Conservation (phyloP, 2,329 filamentous ascomycete genomes). For the Ophiostoma himal-ulmi region DNA sequence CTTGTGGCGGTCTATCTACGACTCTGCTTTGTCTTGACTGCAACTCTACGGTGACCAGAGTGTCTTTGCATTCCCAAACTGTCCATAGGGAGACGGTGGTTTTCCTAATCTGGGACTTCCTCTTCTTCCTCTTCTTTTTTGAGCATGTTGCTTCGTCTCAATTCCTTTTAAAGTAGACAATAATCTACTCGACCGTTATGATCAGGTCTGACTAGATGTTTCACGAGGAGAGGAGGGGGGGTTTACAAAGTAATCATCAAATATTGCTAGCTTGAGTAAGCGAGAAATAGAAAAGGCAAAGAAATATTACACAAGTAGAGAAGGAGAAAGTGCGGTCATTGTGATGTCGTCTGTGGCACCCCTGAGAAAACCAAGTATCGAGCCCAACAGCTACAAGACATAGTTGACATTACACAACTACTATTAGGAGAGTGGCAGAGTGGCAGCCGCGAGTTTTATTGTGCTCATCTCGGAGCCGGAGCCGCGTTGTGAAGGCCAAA, state of each 20-base stretch:
- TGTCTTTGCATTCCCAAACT: background rate
- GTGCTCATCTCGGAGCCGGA: background rate
- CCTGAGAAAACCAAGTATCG: conserved; percentile 6
- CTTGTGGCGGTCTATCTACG: background rate
- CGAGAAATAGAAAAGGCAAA: background rate
- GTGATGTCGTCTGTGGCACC: conserved; percentile 11
- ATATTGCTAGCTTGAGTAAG: background rate
- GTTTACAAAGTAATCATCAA: background rate
- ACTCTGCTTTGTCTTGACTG: background rate
- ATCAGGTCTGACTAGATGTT: background rate
- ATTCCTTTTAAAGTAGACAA: too few species aligned
- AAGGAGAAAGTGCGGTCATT: background rate
- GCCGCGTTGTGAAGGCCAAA: background rate
- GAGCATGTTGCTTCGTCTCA: background rate
- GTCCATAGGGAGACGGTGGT: background rate
- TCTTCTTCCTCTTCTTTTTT: background rate
- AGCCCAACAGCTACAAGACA: background rate
- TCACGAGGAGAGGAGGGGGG: too few species aligned
- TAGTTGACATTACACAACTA: background rate
- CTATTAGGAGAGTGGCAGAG: too few species aligned
- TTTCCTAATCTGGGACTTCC: background rate
- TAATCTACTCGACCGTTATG: background rate
- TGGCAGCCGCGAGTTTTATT: background rate
- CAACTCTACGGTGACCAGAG: background rate
- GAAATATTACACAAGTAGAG: background rate